Evolutionary conservation across 2,329 filamentous ascomycete genomes (phyloP).

Genomic region (Fusarium vanettenii): DNA sequence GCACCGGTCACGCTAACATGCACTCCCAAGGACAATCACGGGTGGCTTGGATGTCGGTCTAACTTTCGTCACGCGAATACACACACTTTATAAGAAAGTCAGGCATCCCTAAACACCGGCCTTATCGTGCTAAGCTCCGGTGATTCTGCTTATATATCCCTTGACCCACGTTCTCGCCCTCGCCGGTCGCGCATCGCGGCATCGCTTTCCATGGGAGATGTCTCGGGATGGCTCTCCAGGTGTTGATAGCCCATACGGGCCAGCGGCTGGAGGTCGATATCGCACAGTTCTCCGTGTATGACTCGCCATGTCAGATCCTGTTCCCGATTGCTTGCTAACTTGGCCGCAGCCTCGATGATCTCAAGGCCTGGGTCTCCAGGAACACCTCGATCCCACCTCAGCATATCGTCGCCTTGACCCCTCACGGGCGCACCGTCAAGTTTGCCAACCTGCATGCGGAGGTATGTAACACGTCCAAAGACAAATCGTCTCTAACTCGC

Average conservation of each 20-base stretch:
- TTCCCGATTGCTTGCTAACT: constrained; percentile 30
- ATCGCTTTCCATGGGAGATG: constrained; percentile 56
- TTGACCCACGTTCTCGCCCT: constrained; percentile 17
- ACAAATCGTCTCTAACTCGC: constrained; percentile 23
- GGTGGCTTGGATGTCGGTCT: constrained; percentile 16
- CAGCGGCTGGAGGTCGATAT: constrained; percentile 85
- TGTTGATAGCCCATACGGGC: constrained; percentile 94
- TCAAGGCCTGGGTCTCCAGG: constrained; percentile 83
- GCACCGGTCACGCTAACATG: constrained; percentile 47
- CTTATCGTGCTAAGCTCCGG: constrained; percentile 20
- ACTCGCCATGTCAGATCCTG: background rate
- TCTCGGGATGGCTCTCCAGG: constrained; percentile 85
- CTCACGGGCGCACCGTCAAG: constrained; percentile 86
- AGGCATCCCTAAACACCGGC: constrained; percentile 23
- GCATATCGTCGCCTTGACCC: constrained; percentile 88
- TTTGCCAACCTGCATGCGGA: constrained; percentile 83
- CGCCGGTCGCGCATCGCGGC: constrained; percentile 43
- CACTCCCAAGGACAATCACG: constrained; percentile 36
- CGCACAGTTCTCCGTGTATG: constrained; percentile 77
- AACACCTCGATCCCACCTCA: constrained; percentile 79
- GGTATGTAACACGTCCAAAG: constrained; percentile 56
- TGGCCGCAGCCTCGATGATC: constrained; percentile 77
- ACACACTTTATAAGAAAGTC: constrained; percentile 9
- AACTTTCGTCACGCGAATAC: constrained; percentile 44
- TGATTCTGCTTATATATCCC: constrained; percentile 23